Evolutionary conservation across 2,329 filamentous ascomycete genomes (phyloP).

Genomic region (Fusarium coicis): DNA sequence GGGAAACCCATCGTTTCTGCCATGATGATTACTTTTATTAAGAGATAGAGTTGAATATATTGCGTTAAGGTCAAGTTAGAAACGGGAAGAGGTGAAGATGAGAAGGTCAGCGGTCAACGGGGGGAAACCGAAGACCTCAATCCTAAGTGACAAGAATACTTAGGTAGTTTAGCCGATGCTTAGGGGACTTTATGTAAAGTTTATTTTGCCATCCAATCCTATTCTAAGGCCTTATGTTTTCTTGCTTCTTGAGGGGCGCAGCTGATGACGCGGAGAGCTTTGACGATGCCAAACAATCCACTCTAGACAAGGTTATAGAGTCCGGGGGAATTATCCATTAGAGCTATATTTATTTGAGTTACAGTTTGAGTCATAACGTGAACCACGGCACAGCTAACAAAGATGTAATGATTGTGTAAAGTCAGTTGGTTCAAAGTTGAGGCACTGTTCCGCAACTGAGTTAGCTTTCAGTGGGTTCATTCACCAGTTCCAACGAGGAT

Average conservation of each 20-base stretch:
- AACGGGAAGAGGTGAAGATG: background rate
- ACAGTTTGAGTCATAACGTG: background rate
- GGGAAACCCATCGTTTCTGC: slow-evolving; percentile 45
- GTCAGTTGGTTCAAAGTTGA: background rate
- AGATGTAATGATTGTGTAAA: background rate
- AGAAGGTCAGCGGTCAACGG: background rate
- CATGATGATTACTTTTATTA: slow-evolving; percentile 6
- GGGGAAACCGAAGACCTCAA: background rate
- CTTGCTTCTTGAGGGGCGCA: background rate
- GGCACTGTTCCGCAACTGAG: background rate
- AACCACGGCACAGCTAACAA: background rate
- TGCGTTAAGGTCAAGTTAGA: background rate
- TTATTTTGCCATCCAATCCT: background rate
- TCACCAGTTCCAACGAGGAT: background rate
- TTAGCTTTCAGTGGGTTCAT: background rate
- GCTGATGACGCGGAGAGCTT: slow-evolving; percentile 29
- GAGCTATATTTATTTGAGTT: background rate
- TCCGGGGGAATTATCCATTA: background rate
- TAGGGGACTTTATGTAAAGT: accelerated
- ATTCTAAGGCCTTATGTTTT: background rate
- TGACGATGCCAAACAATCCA: slow-evolving; percentile 21
- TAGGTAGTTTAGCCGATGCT: no score
- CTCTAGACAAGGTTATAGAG: background rate
- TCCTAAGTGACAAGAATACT: accelerated
- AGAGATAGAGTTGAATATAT: background rate